These are phyloP conservation scores for Chimonanthus salicifolius DNA, from an alignment of 164 flowering plant genomes.

Conservation along the genomic window DNA sequence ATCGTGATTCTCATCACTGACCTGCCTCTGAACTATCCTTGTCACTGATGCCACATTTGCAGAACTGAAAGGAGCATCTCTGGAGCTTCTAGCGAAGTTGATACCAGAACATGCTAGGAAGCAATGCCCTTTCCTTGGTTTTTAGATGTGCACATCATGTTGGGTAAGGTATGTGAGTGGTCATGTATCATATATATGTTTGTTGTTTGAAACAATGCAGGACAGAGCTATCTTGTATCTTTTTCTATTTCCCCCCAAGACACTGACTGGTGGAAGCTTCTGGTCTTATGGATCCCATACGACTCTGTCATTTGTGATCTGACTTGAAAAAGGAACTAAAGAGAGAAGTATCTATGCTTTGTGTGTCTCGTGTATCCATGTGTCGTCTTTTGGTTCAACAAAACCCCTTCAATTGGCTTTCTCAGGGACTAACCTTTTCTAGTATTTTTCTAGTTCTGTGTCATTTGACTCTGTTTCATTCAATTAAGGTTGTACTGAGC, in stretches of 20 bases:
- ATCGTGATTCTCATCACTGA: neutral
- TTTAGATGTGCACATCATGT: constrained; percentile 8
- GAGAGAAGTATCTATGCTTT: neutral
- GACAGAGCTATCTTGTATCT: neutral
- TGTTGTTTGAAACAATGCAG: constrained; percentile 1
- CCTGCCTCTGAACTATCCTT: neutral
- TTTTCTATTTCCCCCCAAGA: neutral
- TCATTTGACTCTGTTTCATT: neutral
- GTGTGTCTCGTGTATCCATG: neutral
- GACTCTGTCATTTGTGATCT: neutral
- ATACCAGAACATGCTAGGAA: constrained; percentile 33
- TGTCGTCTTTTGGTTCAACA: neutral
- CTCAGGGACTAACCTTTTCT: constrained; percentile 1
- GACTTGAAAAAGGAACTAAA: neutral
- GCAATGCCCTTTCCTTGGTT: constrained; percentile 32
- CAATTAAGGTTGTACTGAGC: neutral
- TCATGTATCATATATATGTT: constrained; percentile 5
- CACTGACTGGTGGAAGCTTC: neutral
- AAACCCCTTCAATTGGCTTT: neutral
- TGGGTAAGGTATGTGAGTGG: constrained; percentile 6
- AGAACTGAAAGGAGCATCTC: constrained; percentile 33
- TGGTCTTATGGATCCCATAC: neutral
- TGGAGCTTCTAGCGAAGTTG: constrained; percentile 27
- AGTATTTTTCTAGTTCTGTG: neutral
- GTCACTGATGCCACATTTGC: neutral